Evolutionary conservation across 202 grass and related monocot species (phyloP), one percentile per base, ranked within the genome.

Genomic region (Setaria italica): DNA sequence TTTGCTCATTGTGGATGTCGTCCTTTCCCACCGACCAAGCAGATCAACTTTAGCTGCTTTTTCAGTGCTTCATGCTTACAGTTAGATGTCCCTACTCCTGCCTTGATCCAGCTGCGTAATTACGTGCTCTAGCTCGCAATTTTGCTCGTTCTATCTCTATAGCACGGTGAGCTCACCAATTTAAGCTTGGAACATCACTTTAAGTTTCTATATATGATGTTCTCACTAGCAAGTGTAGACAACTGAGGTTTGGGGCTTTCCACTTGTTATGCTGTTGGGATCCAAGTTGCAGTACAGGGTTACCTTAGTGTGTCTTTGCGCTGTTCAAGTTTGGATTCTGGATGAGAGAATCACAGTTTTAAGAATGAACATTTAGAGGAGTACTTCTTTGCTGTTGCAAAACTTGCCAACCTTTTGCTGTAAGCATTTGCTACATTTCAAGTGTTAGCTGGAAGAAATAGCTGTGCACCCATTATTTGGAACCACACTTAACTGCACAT

Each of bases 1-100:
- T 68, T 17, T 74, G 72, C 72, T 76, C 80, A 46, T 88, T 82
- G 4, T 51, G 33, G 56, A 25, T 14, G 35, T 35, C 29, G 54
- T 48, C 19, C 70, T 50, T 84, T 17, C 19, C 9, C 57, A 34
- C 11, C 33, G 45, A 30, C 10, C 30, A 4, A 46, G 39, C 20
- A 33, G 39, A 58, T 35, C 46, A 67, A 25, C 78, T 57, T 53
- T 66, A 74, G 35, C 51, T 48, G 6, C 10, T 42, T 54, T 20
- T 64, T 33, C 21, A 49, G 33, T 64, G 66, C 46, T 35, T 21
- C 6, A 20, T 73, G 35, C 6, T 58, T n/a, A 6, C 4, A 9
- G 13, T 53, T 48, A n/a, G 17, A 66, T 55, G 39, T 37, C 32
- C 16, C 21, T 72, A 4, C 66, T 64, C 11, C 0, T 84, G 60